Base-by-base conservation (phyloP, 2,329 filamentous ascomycete species). In the Hypoxylon sp. region DNA sequence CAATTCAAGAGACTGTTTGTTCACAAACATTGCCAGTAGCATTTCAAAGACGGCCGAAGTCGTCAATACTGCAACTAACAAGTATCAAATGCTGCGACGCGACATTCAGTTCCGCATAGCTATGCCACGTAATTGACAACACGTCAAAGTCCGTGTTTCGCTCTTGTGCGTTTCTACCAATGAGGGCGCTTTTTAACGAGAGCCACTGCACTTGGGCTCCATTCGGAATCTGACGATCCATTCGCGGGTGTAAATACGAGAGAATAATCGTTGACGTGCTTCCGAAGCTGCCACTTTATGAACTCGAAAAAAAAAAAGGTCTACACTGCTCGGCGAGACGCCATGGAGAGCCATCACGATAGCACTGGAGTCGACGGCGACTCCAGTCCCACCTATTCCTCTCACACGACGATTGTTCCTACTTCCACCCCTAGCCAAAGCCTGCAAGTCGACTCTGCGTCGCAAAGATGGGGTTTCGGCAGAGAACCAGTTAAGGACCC, bases 51-150 rank as follows among this genome's bases (percentile, higher is more conserved):
- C 20, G 35, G 33, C 14, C 35, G 30, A 61, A 53, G 27, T 14
- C 30, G 6, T 14, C 40, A 46, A 27, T 40, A 49, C 48, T 13
- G 22, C 25, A n/a, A 51, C 13, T 54, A n/a, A 37, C 20, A 50
- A 56, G 40, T 20, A 20, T 33, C 55, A 48, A 67, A 64, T 67
- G 56, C 48, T 49, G 60, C 40, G 17, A 33, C 8, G 27, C 22
- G 13, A 22, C 3, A 22, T 10, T 59, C 7, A 22, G 61, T 57
- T 56, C 54, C 44, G 30, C 30, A 54, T 54, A 54, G 37, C 33
- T n/a, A 54, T 64, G 67, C 67, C 67, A 70, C 67, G 67, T 70
- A 67, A 51, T 64, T 64, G 53, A 61, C 51, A 64, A 62, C 60
- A 70, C 65, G 64, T 66, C 56, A 57, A 61, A 17, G 27, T 46